phyloP scores from a whole-genome alignment of 2,329 filamentous ascomycete genomes.

The Stemphylium vesicarium region DNA sequence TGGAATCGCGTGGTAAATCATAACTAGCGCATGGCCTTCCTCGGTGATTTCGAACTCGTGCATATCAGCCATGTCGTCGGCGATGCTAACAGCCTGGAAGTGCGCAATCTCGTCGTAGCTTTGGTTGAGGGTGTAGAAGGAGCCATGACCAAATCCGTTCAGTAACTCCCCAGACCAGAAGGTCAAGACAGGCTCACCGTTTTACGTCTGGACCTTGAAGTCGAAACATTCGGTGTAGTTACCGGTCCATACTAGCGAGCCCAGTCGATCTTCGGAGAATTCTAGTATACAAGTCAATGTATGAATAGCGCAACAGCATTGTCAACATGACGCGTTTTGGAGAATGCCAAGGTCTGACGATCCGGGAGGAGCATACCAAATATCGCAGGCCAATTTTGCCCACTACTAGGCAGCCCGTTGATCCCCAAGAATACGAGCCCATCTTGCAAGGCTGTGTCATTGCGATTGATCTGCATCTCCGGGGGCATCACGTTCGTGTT shows the following conservation, averaged over 20 bases:
- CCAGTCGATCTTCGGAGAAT: slow-evolving; percentile 20
- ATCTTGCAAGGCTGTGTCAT: no score
- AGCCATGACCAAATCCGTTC: slow-evolving; percentile 20
- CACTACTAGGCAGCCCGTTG: no score
- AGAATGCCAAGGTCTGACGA: no score
- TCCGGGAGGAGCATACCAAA: no score
- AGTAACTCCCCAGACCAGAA: slow-evolving; percentile 23
- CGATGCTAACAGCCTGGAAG: slow-evolving; percentile 19
- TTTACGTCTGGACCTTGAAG: slow-evolving; percentile 29
- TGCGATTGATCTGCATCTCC: neutral
- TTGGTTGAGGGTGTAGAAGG: slow-evolving; percentile 23
- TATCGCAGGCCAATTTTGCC: no score
- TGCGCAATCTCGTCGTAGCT: slow-evolving; percentile 25
- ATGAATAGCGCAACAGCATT: no score
- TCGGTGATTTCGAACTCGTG: slow-evolving; percentile 55
- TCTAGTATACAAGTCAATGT: no score
- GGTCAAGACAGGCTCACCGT: slow-evolving; percentile 28
- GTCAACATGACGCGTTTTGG: no score
- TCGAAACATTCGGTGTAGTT: slow-evolving; percentile 30
- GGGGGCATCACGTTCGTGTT: slow-evolving; percentile 23
- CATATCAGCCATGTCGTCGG: slow-evolving; percentile 41
- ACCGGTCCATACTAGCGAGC: slow-evolving; percentile 26
- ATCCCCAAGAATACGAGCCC: no score
- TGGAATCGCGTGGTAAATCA: slow-evolving; percentile 49
- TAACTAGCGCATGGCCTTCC: slow-evolving; percentile 52